These are phyloP conservation scores for Rhododendron ovatum DNA, from an alignment of 148 eudicot species.

Conservation along the genomic window DNA sequence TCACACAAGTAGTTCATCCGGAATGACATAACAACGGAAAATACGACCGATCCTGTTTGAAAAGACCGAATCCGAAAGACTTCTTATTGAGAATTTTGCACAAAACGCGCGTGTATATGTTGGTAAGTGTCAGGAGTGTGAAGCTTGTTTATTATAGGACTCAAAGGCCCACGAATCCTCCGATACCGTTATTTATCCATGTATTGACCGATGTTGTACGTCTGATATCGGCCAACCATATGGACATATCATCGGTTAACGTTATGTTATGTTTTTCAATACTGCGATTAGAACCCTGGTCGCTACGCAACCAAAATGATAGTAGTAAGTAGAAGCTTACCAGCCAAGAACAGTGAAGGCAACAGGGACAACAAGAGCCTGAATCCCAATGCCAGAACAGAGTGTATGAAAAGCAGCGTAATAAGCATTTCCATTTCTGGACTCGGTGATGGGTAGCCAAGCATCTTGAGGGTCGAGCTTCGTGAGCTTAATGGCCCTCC, in stretches of 20 bases:
- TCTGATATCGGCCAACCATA: too few relatives aligned
- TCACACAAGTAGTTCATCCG: background rate
- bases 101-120: background rate
- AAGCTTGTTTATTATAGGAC: background rate
- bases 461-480: constrained; percentile 17
- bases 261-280: background rate
- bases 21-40: background rate
- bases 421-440: constrained; percentile 14
- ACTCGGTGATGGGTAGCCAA: constrained; percentile 21
- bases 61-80: background rate
- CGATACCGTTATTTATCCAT: too few relatives aligned
- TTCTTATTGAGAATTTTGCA: background rate
- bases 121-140: background rate
- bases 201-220: too few relatives aligned
- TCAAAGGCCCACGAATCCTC: background rate
- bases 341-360: constrained; percentile 20
- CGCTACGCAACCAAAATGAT: background rate
- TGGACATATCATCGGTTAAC: too few relatives aligned
- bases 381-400: constrained; percentile 11
- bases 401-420: constrained; percentile 21
- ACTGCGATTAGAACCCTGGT: background rate
- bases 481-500: constrained; percentile 4
- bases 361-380: constrained; percentile 13
- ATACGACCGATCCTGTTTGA: background rate
- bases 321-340: background rate